phyloP scores from a whole-genome alignment of 2,329 filamentous ascomycete genomes.

The Verticillium zaregamsianum region DNA sequence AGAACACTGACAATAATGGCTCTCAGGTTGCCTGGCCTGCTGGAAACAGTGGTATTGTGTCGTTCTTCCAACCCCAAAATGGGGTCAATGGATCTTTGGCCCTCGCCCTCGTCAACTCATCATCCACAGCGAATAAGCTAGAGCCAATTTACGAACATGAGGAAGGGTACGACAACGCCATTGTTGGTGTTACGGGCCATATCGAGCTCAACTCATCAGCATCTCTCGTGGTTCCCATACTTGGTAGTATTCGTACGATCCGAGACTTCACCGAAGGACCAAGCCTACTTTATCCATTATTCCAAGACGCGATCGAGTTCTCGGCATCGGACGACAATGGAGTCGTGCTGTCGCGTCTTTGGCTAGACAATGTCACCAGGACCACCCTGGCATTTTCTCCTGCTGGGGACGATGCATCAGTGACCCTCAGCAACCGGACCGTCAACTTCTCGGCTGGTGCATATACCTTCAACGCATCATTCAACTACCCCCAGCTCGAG shows the following conservation, averaged over 20 bases:
- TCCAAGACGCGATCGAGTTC: conserved; percentile 50
- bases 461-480: conserved; percentile 55
- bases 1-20: neutral
- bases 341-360: conserved; percentile 46
- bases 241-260: conserved; percentile 60
- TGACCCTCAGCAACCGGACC: conserved; percentile 36
- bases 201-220: conserved; percentile 56
- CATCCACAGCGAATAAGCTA: conserved; percentile 35
- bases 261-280: conserved; percentile 59
- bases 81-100: conserved; percentile 49
- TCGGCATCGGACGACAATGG: conserved; percentile 33
- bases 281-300: conserved; percentile 42
- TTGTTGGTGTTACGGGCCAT: conserved; percentile 48
- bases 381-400: conserved; percentile 47
- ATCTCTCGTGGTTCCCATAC: conserved; percentile 47
- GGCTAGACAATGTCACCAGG: conserved; percentile 59
- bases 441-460: conserved; percentile 46
- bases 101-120: conserved; percentile 48
- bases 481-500: conserved; percentile 58
- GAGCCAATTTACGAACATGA: conserved; percentile 35
- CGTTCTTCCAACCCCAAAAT: conserved; percentile 52
- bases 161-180: conserved; percentile 25
- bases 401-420: conserved; percentile 16
- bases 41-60: conserved; percentile 57
- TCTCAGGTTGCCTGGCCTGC: conserved; percentile 56